A percentile compares a stretch with the other conserved stretches of the same genome.
These are phyloP conservation scores for Cucurbita ficifolia DNA, from an alignment of 306 rosid genomes.

Conservation along the genomic window DNA sequence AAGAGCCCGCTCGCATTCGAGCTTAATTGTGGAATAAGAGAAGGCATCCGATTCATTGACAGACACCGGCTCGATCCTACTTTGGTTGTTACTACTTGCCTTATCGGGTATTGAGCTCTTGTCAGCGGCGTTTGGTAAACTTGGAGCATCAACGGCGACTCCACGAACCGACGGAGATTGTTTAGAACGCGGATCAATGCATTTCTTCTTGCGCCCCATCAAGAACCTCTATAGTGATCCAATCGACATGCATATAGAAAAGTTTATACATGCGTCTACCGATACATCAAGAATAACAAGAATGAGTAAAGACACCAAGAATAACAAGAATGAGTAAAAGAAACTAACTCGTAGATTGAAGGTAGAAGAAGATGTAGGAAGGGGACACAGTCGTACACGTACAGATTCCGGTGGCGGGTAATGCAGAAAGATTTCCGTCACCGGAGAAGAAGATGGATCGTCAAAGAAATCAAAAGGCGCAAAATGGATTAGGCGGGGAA, in stretches of 20 bases:
- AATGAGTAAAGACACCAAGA: not conserved
- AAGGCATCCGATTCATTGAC: constrained; percentile 32
- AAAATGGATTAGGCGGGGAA: constrained; percentile 3
- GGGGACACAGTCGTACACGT: not conserved
- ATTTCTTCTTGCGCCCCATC: constrained; percentile 91
- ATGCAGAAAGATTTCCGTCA: constrained; percentile 2
- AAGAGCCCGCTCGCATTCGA: constrained; percentile 77
- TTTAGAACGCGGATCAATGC: constrained; percentile 44
- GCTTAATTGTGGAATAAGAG: constrained; percentile 39
- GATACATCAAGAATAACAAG: not conserved
- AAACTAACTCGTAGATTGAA: constrained; percentile 17
- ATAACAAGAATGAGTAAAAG: not conserved
- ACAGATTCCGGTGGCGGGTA: not conserved
- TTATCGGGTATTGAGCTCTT: constrained; percentile 9
- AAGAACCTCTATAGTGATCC: constrained; percentile 34
- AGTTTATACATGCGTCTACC: not conserved
- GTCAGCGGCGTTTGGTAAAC: constrained; percentile 15
- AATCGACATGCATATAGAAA: constrained; percentile 43
- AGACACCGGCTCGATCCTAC: constrained; percentile 30
- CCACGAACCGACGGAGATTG: constrained; percentile 36
- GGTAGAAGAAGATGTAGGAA: not conserved
- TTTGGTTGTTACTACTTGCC: constrained; percentile 13
- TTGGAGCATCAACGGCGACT: constrained; percentile 25
- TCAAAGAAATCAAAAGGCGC: constrained; percentile 18
- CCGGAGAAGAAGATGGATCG: constrained; percentile 30